These are phyloP conservation scores for Diaporthe nobilis DNA, from an alignment of 2,329 filamentous ascomycete genomes.

Conservation along the genomic window DNA sequence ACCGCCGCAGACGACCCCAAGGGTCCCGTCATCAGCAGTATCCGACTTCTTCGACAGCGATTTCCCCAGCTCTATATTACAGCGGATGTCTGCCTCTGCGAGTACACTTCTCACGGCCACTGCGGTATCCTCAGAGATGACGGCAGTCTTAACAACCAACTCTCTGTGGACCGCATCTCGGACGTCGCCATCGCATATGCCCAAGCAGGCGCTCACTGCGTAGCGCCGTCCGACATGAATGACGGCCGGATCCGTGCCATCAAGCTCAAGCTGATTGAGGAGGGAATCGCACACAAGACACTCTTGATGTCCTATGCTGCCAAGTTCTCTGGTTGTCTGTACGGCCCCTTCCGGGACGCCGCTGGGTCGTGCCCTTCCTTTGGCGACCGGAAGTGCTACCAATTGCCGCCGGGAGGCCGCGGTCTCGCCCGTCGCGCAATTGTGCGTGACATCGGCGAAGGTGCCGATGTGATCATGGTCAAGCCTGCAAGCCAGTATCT, in stretches of 20 bases:
- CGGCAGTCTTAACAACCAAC: conserved; percentile 90
- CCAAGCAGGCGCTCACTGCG: conserved; percentile 94
- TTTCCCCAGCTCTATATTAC: conserved; percentile 95
- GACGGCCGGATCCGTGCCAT: conserved; percentile 97
- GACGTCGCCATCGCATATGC: conserved; percentile 99
- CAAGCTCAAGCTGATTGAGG: conserved; percentile 97
- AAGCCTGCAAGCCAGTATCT: conserved; percentile 97
- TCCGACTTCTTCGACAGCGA: conserved; percentile 84
- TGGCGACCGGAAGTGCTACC: conserved; percentile 96
- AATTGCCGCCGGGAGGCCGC: conserved; percentile 91
- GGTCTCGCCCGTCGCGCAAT: conserved; percentile 94
- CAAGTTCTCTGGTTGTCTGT: conserved; percentile 96
- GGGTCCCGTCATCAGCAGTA: conserved; percentile 90
- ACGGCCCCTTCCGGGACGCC: conserved; percentile 97
- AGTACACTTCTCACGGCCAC: conserved; percentile 98
- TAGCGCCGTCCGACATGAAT: conserved; percentile 99
- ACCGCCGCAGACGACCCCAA: conserved; percentile 93
- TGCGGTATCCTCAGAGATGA: conserved; percentile 97
- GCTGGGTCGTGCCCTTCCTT: conserved; percentile 93
- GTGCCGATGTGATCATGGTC: conserved; percentile 99
- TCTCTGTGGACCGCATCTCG: conserved; percentile 94
- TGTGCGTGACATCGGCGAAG: conserved; percentile 88
- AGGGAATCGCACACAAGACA: conserved; percentile 90
- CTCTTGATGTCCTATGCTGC: conserved; percentile 98
- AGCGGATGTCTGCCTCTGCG: conserved; percentile 95